Base-by-base conservation (phyloP, 805 yeast species). In the Cephaloascus albidus region DNA sequence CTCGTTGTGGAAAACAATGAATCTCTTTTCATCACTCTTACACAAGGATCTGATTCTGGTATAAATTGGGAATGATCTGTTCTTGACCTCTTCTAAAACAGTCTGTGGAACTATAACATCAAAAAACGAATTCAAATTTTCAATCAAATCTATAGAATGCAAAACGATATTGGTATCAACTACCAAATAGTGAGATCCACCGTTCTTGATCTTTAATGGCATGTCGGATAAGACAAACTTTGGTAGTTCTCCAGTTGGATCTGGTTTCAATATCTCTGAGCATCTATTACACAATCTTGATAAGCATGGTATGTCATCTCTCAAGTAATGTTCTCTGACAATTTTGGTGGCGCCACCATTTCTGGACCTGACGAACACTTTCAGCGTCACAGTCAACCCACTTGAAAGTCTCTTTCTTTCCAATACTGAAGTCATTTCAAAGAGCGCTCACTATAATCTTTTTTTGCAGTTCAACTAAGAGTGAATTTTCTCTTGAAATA, bases 91-190 rank as follows among this genome's bases (percentile, higher is more conserved):
- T 49, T 94, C 97, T 28, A 93, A 66, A 2, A 87, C 97, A 4
- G 95, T 84, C 57, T 93, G 98, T 2, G 97, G 96, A n/a, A 93
- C 65, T 41, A 93, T 81, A 15, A 89, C 96, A 60, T 93, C 97
- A 52, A 72, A 81, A 53, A 93, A 85, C 39, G 85, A 81, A 23
- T 74, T 70, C 17, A 70, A 69, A 50, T 78, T 81, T 58, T 93
- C 99, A 40, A 93, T 63, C 43, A 93, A 63, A 58, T 93, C 99
- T 45, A 93, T 90, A 4, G 95, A 90, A 54, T 81, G 84, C 44
- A 93, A 63, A 1, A 85, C 81, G 46, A 93, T 81, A 53, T 93
- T 90, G 2, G 97, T 87, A 57, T 93, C 98, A 6, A 89, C 57
- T 1, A 93, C 76, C 6, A 83, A 66, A 52, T 93, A 93, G 55